Percentiles rank a stretch among this genome's conserved stretches.
phyloP scores from a whole-genome alignment of 805 yeast genomes.

The Candida palmyrensis region DNA sequence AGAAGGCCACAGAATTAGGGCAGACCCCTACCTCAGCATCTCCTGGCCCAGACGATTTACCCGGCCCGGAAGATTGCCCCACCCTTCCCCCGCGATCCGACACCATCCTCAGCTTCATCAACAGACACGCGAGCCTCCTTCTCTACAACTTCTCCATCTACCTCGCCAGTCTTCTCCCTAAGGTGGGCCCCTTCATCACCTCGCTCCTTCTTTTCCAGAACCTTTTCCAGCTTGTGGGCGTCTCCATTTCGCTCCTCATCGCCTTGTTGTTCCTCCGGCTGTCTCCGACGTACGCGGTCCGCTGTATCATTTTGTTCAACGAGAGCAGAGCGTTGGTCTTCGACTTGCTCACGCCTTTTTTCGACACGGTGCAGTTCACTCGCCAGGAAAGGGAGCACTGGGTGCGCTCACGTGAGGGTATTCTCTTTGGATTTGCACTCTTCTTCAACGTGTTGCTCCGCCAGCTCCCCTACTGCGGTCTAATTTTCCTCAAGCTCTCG shows the following conservation, averaged over 20 bases:
- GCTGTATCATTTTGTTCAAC: constrained; percentile 39
- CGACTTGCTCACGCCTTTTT: constrained; percentile 48
- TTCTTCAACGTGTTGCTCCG: constrained; percentile 39
- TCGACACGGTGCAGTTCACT: constrained; percentile 41
- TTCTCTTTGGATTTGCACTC: constrained; percentile 51
- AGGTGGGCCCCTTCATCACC: constrained; percentile 36
- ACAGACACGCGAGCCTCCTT: not conserved
- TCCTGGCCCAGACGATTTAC: too few relatives aligned
- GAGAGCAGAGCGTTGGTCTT: constrained; percentile 41
- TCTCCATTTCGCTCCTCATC: constrained; percentile 36
- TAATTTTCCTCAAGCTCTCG: constrained; percentile 46
- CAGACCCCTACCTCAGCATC: too few relatives aligned
- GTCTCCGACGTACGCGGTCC: constrained; percentile 30
- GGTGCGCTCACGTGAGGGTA: constrained; percentile 50
- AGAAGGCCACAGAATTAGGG: too few relatives aligned
- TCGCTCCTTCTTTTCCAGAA: constrained; percentile 40
- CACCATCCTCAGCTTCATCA: not conserved
- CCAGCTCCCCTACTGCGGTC: constrained; percentile 36
- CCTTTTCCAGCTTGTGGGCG: constrained; percentile 42
- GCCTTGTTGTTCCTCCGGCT: constrained; percentile 28
- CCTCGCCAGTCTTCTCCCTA: constrained; percentile 23
- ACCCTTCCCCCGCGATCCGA: too few relatives aligned
- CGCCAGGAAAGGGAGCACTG: constrained; percentile 41
- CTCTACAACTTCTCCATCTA: not conserved
- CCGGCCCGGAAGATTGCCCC: too few relatives aligned